phyloP scores from a whole-genome alignment of 2,329 filamentous ascomycete species.

The Fusarium sp. region DNA sequence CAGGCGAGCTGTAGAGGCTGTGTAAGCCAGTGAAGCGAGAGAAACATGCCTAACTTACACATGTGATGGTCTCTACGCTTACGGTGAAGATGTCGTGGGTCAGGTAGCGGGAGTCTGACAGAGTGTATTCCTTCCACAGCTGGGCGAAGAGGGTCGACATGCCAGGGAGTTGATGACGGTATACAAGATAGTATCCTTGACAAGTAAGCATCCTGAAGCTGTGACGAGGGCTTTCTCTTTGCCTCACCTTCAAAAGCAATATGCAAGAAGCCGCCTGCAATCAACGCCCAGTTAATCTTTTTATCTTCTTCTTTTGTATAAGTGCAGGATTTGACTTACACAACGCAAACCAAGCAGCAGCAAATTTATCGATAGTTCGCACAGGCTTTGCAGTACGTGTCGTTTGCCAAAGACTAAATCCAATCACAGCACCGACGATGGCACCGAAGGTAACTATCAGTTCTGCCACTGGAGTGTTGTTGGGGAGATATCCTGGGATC shows the following conservation, averaged over 20 bases:
- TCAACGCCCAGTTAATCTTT: neutral
- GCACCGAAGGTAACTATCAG: slow-evolving; percentile 53
- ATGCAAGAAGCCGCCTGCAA: slow-evolving; percentile 75
- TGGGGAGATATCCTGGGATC: slow-evolving; percentile 60
- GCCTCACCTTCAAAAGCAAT: slow-evolving; percentile 79
- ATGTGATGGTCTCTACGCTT: slow-evolving; percentile 87
- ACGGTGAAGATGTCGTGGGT: slow-evolving; percentile 85
- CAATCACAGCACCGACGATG: slow-evolving; percentile 53
- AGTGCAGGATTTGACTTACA: slow-evolving; percentile 53
- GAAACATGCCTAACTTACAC: slow-evolving; percentile 61
- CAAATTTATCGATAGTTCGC: slow-evolving; percentile 54
- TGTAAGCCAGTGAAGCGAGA: slow-evolving; percentile 2
- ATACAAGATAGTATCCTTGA: slow-evolving; percentile 78
- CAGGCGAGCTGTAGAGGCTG: slow-evolving; percentile 58
- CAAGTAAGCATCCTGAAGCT: neutral
- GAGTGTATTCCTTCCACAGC: slow-evolving; percentile 92
- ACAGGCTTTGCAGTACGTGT: slow-evolving; percentile 33
- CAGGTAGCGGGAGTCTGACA: slow-evolving; percentile 88
- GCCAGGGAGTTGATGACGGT: slow-evolving; percentile 73
- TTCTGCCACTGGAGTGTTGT: slow-evolving; percentile 54
- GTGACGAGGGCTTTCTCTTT: slow-evolving; percentile 2
- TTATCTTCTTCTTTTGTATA: neutral
- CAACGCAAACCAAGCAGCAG: slow-evolving; percentile 66
- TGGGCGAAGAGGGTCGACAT: slow-evolving; percentile 82
- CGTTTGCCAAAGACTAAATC: slow-evolving; percentile 46